Conservation (phyloP, 2,329 filamentous ascomycete genomes). For the Diaporthe sp. region DNA sequence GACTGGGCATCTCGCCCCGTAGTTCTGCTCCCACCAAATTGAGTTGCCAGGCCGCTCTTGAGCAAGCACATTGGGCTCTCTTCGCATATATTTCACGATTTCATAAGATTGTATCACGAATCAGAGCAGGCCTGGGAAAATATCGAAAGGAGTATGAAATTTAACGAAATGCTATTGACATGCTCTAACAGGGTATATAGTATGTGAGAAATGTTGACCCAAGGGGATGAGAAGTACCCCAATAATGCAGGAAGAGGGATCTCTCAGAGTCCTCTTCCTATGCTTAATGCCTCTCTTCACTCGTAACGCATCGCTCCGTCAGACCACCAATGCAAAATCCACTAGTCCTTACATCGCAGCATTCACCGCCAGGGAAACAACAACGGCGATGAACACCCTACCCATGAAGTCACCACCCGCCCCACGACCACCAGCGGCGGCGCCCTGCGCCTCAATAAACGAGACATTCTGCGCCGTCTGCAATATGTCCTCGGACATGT, state of each 20-base stretch:
- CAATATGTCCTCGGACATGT: slow-evolving; percentile 51
- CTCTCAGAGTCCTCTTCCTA: neutral
- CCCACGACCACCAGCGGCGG: neutral
- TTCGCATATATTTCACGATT: neutral
- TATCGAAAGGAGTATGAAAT: slow-evolving; percentile 13
- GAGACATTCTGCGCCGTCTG: slow-evolving; percentile 50
- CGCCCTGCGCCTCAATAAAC: slow-evolving; percentile 48
- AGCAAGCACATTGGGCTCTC: neutral
- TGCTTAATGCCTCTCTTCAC: neutral
- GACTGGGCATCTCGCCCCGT: neutral
- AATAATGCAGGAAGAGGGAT: neutral
- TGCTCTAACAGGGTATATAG: slow-evolving; percentile 29
- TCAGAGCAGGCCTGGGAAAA: neutral
- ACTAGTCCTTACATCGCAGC: neutral
- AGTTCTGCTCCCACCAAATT: too few species aligned
- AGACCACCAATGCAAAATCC: neutral
- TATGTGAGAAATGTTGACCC: neutral
- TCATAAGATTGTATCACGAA: too few species aligned
- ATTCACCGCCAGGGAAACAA: slow-evolving; percentile 33
- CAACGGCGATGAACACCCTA: slow-evolving; percentile 33
- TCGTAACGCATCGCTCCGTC: neutral
- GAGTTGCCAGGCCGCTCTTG: neutral
- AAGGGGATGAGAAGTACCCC: neutral
- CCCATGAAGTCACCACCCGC: neutral
- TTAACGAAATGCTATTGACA: slow-evolving; percentile 19